phyloP scores from a whole-genome alignment of 257 asterid genomes.

The Cynanchum wilfordii region DNA sequence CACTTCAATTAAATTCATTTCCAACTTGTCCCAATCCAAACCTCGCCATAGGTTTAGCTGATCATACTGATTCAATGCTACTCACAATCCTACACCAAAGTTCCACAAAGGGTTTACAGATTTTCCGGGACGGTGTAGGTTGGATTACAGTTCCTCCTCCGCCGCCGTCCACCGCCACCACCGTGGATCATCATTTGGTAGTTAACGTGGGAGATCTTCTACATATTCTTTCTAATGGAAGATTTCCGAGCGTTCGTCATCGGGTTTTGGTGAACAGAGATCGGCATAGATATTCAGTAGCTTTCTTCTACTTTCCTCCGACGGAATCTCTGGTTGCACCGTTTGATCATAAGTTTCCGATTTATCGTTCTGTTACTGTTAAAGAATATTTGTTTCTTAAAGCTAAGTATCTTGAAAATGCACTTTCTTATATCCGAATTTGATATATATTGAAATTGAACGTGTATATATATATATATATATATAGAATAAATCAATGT shows the following conservation, averaged over 20 bases:
- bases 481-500: too few relatives aligned
- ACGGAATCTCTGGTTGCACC: conserved; percentile 44
- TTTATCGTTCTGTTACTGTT: conserved; percentile 40
- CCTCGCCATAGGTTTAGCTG: conserved; percentile 66
- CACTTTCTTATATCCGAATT: conserved; percentile 35
- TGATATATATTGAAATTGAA: background rate
- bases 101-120: conserved; percentile 55
- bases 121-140: conserved; percentile 41
- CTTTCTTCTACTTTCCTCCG: conserved; percentile 56
- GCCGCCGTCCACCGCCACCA: too few relatives aligned
- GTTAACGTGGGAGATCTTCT: conserved; percentile 72
- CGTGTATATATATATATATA: too few relatives aligned
- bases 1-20: conserved; percentile 73
- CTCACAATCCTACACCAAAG: conserved; percentile 77
- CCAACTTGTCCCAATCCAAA: conserved; percentile 78
- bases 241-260: conserved; percentile 39
- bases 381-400: conserved; percentile 57
- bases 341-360: conserved; percentile 23
- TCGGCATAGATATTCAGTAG: conserved; percentile 46
- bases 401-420: conserved; percentile 53
- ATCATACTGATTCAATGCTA: conserved; percentile 71
- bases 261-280: conserved; percentile 55
- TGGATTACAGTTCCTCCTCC: conserved; percentile 49
- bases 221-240: conserved; percentile 60
- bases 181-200: conserved; percentile 37